Evolutionary conservation across 2,329 filamentous ascomycete genomes (phyloP), one percentile per base, ranked within the genome.

Genomic region (Didymella glomerata): DNA sequence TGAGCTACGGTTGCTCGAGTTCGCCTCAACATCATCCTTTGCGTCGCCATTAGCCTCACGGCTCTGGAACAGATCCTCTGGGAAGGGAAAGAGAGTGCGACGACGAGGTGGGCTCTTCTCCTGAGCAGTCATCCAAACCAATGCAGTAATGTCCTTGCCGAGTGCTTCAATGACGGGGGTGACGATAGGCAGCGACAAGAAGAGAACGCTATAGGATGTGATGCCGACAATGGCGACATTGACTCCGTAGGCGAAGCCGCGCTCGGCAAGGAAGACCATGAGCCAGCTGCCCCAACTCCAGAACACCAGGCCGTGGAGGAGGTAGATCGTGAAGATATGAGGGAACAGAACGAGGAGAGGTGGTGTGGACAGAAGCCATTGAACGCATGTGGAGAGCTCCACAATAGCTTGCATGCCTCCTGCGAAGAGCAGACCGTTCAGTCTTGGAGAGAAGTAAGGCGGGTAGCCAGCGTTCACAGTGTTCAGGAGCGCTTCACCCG

Each of bases 321-420:
- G 76, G 62, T 83, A 83, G 53, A 83, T 80, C 36, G 79, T 82
- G 68, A 82, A 82, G 63, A 82, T 79, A 65, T 83, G 81, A 5
- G 80, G 81, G 67, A 82, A 82, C 18, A 82, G 66, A 44, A 76
- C 69, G 6, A 79, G 74, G 27, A 82, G 71, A 22, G 77, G 47
- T 22, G 72, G 76, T 4, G 74, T 68, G 3, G 78, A 79, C 2
- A 83, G 69, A 10, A 80, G 59, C 65, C 75, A 79, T 62, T 83
- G 81, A 1, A 80, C 62, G 36, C 68, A 56, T 24, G 73, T 54
- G 36, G 70, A 76, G 27, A 79, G 62, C 30, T 75, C 70, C 32
- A 76, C 71, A 34, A 79, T 72, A 45, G 74, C 73, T 61, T 79
- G 76, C 63, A 74, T 75, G 10, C 73, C 75, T 16, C 62, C 69